Percentiles rank a stretch among this genome's conserved stretches.
phyloP scores from a whole-genome alignment of 2,329 filamentous ascomycete species.

The Scopulariopsis brevicaulis region DNA sequence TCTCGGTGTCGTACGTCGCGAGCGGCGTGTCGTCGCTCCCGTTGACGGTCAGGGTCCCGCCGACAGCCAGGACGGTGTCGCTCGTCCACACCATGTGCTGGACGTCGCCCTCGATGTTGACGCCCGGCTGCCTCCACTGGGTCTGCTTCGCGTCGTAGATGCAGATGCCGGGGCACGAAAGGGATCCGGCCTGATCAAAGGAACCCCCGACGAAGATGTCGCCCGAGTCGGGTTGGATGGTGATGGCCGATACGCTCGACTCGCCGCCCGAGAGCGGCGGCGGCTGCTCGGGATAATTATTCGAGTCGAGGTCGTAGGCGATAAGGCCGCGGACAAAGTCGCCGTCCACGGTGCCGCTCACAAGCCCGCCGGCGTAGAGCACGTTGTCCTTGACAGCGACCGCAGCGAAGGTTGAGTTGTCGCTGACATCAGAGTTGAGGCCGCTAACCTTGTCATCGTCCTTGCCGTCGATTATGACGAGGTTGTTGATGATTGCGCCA shows the following conservation, averaged over 20 bases:
- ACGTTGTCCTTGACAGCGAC: slow-evolving; percentile 55
- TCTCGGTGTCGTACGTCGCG: slow-evolving; percentile 59
- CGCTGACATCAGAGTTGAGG: slow-evolving; percentile 52
- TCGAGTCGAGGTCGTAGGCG: slow-evolving; percentile 61
- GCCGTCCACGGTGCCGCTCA: slow-evolving; percentile 59
- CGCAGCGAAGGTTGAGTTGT: slow-evolving; percentile 64
- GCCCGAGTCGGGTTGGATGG: slow-evolving; percentile 54
- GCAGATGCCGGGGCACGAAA: slow-evolving; percentile 76
- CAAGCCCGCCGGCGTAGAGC: slow-evolving; percentile 71
- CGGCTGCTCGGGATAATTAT: slow-evolving; percentile 59
- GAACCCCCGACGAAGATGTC: slow-evolving; percentile 80
- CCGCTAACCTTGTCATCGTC: slow-evolving; percentile 57
- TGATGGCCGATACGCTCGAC: slow-evolving; percentile 66
- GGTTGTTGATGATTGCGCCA: slow-evolving; percentile 63
- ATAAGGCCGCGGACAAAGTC: slow-evolving; percentile 61
- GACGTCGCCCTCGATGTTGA: slow-evolving; percentile 58
- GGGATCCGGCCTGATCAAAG: slow-evolving; percentile 72
- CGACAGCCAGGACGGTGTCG: slow-evolving; percentile 60
- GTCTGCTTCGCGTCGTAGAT: slow-evolving; percentile 57
- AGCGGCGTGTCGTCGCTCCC: slow-evolving; percentile 52
- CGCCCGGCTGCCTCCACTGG: slow-evolving; percentile 74
- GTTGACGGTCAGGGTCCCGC: slow-evolving; percentile 63
- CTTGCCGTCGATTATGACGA: slow-evolving; percentile 73
- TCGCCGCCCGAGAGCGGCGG: slow-evolving; percentile 60
- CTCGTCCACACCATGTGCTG: slow-evolving; percentile 66